Evolutionary conservation across 441 rosid genomes (phyloP), one percentile per base, ranked within the genome.

Genomic region (Erodium trifolium): DNA sequence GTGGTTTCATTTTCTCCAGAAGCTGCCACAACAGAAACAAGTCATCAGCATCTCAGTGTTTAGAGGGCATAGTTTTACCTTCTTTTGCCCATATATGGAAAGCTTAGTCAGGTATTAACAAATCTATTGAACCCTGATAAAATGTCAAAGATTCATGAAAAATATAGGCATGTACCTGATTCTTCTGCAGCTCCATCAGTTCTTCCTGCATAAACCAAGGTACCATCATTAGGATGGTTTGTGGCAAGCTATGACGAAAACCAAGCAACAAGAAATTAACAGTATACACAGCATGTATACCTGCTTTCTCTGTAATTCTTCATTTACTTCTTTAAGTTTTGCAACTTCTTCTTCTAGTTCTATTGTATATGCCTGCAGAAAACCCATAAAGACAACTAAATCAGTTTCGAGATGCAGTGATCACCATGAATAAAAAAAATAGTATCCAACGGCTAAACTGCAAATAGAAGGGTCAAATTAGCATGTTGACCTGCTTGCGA

Each of bases 271-370:
- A 3, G 37, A 34, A 34, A 34, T 2, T 1, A 34, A 19, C 17
- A 34, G 65, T 37, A 39, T 5, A 57, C 65, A 75, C 71, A 5
- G 13, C 67, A 7, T 34, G 17, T 16, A 5, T 64, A 86, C 91
- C 88, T 82, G 93, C 72, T 85, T 85, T 70, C 34, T 85, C 75
- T 73, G 81, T 76, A 88, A 73, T 69, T 88, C 88, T 75, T 81
- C 71, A 71, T 88, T 88, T 76, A 77, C 13, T 73, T 86, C 85
- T 71, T 88, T 88, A n/a, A 84, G 89, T 69, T 84, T 85, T 31
- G 86, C 86, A 69, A 88, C 75, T 72, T 86, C 89, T 70, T 84
- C 87, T 80, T 88, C 93, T 69, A 88, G 78, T 78, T 84, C 91
- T 80, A 85, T 45, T 3, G 91, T 86, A 67, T 88, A 88, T 9